These are phyloP conservation scores for Wilcoxina mikolae DNA, from an alignment of 495 filamentous ascomycete species.

Conservation along the genomic window DNA sequence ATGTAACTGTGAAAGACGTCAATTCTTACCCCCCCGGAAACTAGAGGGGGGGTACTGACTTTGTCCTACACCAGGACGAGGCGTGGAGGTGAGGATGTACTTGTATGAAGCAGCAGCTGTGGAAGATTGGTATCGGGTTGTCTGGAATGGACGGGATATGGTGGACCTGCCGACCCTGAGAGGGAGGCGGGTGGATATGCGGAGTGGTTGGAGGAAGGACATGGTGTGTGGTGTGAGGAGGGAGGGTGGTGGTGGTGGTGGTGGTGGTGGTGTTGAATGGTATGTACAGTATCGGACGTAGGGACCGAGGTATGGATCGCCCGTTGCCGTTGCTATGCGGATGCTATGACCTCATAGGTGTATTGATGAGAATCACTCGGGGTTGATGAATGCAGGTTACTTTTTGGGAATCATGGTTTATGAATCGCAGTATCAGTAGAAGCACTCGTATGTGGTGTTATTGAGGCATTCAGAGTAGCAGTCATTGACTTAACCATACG, in stretches of 20 bases:
- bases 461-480: too few species aligned
- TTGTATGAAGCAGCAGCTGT: constrained; percentile 41
- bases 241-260: neutral
- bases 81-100: constrained; percentile 61
- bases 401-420: too few species aligned
- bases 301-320: too few species aligned
- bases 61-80: constrained; percentile 75
- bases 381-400: too few species aligned
- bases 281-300: neutral
- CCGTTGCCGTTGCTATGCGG: too few species aligned
- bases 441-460: too few species aligned
- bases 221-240: neutral
- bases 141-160: neutral
- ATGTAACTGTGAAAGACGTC: constrained; percentile 48
- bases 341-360: too few species aligned
- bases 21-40: constrained; percentile 5
- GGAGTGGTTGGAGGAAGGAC: neutral
- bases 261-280: neutral
- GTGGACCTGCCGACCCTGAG: neutral
- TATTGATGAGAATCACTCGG: too few species aligned
- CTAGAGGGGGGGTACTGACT: constrained; percentile 40
- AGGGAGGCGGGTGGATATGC: neutral
- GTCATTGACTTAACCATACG: too few species aligned
- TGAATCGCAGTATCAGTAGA: too few species aligned
- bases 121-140: neutral